Percentiles rank a stretch among this genome's conserved stretches.
Conservation (phyloP, 2,329 filamentous ascomycete species). For the Aspergillus sclerotialis region DNA sequence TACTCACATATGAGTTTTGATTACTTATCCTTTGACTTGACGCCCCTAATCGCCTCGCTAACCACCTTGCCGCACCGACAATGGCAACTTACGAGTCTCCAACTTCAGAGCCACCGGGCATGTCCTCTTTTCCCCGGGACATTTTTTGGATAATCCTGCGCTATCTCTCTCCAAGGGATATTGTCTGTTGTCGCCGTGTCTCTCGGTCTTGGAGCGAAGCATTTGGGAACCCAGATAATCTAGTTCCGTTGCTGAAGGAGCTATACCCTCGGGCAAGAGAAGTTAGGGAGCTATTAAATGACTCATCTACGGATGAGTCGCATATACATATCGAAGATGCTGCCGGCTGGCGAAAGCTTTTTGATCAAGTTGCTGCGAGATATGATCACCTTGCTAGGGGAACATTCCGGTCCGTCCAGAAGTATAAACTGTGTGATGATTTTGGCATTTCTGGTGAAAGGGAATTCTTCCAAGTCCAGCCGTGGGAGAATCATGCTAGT, state of each 20-base stretch:
- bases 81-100: no score
- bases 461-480: slow-evolving; percentile 35
- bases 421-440: slow-evolving; percentile 36
- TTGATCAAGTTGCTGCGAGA: slow-evolving; percentile 46
- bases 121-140: slow-evolving; percentile 46
- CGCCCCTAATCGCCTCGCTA: no score
- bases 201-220: slow-evolving; percentile 43
- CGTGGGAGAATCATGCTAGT: slow-evolving; percentile 36
- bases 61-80: no score
- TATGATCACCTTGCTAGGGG: slow-evolving; percentile 49
- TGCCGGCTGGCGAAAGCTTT: slow-evolving; percentile 25
- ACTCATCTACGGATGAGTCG: background rate
- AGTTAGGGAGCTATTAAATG: slow-evolving; percentile 32
- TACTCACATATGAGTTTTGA: no score
- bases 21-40: no score
- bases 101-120: slow-evolving; percentile 11
- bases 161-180: slow-evolving; percentile 45
- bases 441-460: slow-evolving; percentile 25
- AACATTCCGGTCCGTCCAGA: slow-evolving; percentile 41
- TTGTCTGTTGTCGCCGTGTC: slow-evolving; percentile 47
- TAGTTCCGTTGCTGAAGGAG: slow-evolving; percentile 42
- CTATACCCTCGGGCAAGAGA: slow-evolving; percentile 51
- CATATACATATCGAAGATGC: slow-evolving; percentile 3
- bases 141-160: slow-evolving; percentile 50
- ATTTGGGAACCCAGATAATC: slow-evolving; percentile 44